Conservation (phyloP, 2,329 filamentous ascomycete genomes). For the Ophiocordyceps camponoti-rufipedis region DNA sequence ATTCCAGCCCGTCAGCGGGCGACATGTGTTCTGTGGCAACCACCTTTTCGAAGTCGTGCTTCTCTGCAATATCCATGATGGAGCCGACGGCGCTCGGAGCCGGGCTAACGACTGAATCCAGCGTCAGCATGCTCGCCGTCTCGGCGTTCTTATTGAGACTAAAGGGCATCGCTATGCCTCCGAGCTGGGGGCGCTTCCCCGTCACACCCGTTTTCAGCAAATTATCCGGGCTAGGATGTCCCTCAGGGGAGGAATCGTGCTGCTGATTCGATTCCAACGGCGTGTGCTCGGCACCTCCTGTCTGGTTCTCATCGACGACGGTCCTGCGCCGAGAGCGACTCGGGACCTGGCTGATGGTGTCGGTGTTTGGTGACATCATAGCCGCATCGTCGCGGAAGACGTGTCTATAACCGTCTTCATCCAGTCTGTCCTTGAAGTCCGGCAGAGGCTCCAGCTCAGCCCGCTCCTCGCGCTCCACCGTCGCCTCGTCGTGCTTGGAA, state of each 20-base stretch:
- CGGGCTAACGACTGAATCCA: constrained; percentile 25
- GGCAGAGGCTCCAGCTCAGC: constrained; percentile 18
- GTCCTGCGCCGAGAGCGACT: constrained; percentile 22
- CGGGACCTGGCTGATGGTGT: constrained; percentile 12
- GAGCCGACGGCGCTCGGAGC: constrained; percentile 10
- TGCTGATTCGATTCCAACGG: constrained; percentile 4
- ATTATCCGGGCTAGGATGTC: constrained; percentile 24
- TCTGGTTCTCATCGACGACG: constrained; percentile 34
- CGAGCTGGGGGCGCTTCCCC: constrained; percentile 46
- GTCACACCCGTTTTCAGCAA: constrained; percentile 29
- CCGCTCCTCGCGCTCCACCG: constrained; percentile 40
- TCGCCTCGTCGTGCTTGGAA: constrained; percentile 69
- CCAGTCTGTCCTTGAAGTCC: constrained; percentile 13
- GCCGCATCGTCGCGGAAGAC: constrained; percentile 22
- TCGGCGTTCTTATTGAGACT: constrained; percentile 44
- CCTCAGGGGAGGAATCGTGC: constrained; percentile 22
- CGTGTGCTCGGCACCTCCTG: constrained; percentile 10
- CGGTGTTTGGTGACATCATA: constrained; percentile 12
- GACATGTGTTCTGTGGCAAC: constrained; percentile 1
- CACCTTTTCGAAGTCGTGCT: constrained; percentile 1
- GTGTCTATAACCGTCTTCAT: constrained; percentile 23
- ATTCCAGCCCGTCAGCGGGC: constrained; percentile 30
- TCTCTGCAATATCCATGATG: constrained; percentile 1
- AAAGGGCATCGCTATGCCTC: constrained; percentile 57
- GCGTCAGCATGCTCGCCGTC: constrained; percentile 53